These are phyloP conservation scores for Fusarium abutilonis DNA, from an alignment of 2,329 filamentous ascomycete genomes.

Conservation along the genomic window DNA sequence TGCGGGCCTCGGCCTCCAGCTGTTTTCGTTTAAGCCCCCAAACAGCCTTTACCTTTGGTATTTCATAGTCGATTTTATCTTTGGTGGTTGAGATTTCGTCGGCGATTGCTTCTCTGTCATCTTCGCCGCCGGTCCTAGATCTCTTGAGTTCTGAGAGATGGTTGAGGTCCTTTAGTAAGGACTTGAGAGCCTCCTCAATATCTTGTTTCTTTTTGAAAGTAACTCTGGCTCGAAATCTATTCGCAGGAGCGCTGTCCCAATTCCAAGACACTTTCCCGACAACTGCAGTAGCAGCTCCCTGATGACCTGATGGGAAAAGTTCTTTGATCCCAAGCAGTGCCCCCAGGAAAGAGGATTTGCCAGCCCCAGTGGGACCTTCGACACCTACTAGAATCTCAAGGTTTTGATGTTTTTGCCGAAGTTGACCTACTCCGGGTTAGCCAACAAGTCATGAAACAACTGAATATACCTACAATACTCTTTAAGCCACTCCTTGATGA, in stretches of 20 bases:
- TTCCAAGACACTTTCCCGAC: constrained; percentile 45
- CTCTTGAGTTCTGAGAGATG: neutral
- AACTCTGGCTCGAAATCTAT: constrained; percentile 38
- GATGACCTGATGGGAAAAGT: constrained; percentile 47
- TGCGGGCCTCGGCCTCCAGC: neutral
- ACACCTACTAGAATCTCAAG: constrained; percentile 19
- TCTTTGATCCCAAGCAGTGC: constrained; percentile 24
- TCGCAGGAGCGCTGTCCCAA: constrained; percentile 12
- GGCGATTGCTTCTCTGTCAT: constrained; percentile 11
- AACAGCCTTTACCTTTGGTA: constrained; percentile 39
- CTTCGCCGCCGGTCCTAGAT: constrained; percentile 6
- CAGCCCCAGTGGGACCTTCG: constrained; percentile 31
- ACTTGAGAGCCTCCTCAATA: constrained; percentile 24
- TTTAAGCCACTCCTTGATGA: constrained; percentile 9
- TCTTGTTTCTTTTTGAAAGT: constrained; percentile 28
- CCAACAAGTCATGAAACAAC: neutral
- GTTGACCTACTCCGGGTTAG: neutral
- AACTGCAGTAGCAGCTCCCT: constrained; percentile 45
- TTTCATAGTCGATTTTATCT: constrained; percentile 17
- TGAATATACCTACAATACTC: neutral
- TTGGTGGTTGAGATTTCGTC: neutral
- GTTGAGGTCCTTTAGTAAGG: constrained; percentile 32
- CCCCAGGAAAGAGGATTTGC: constrained; percentile 24
- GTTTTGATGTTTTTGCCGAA: neutral
- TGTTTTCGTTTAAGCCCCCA: constrained; percentile 32